Conservation (phyloP, 2,329 filamentous ascomycete genomes). For the Thelonectria rubi region DNA sequence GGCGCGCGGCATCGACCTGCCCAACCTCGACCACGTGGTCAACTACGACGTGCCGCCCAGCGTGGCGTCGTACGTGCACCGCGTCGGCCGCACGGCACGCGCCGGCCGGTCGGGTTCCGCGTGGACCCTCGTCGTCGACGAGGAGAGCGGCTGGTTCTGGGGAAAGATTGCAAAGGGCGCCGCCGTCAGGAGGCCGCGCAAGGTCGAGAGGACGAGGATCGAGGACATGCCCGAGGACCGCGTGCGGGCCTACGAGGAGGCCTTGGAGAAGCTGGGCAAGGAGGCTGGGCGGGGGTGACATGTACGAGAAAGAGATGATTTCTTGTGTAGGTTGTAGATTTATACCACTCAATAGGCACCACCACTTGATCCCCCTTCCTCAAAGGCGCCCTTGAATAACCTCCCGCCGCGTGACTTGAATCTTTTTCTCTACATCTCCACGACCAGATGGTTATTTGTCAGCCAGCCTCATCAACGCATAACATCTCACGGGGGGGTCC, state of each 20-base stretch:
- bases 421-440: too few species aligned
- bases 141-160: conserved; percentile 92
- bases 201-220: conserved; percentile 59
- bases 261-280: conserved; percentile 68
- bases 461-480: too few species aligned
- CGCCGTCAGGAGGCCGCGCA: conserved; percentile 55
- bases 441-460: too few species aligned
- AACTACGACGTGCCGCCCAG: conserved; percentile 93
- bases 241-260: conserved; percentile 60
- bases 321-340: too few species aligned
- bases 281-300: conserved; percentile 58
- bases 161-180: conserved; percentile 75
- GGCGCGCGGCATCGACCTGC: conserved; percentile 87
- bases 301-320: neutral
- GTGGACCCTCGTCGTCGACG: conserved; percentile 85
- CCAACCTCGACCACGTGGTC: conserved; percentile 81
- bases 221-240: conserved; percentile 58
- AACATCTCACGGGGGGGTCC: too few species aligned
- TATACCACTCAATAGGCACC: too few species aligned
- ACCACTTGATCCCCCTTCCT: too few species aligned
- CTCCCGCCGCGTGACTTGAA: too few species aligned
- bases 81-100: conserved; percentile 89
- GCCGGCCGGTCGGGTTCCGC: conserved; percentile 79
- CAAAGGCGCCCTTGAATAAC: too few species aligned
- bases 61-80: conserved; percentile 85